Conservation (phyloP, 768 basidiomycete species). For the Boletellus sp. region DNA sequence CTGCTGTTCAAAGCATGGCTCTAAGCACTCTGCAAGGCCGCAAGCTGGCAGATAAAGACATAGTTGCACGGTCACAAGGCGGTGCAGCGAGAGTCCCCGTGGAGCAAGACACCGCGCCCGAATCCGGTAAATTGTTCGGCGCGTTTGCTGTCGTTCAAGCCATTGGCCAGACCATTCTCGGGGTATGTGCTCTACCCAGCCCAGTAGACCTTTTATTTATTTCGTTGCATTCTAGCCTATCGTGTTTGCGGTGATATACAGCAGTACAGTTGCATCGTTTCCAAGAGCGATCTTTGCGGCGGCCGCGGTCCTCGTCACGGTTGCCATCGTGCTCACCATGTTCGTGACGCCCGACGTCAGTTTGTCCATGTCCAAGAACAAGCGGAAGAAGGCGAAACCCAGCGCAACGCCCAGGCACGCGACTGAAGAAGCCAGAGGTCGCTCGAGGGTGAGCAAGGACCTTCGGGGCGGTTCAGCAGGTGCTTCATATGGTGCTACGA, state of each 20-base stretch:
- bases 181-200: slow-evolving; percentile 29
- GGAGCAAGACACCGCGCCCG: slow-evolving; percentile 33
- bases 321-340: slow-evolving; percentile 45
- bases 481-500: slow-evolving; percentile 16
- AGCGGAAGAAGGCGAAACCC: slow-evolving; percentile 5
- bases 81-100: neutral
- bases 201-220: slow-evolving; percentile 10
- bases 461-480: slow-evolving; percentile 32
- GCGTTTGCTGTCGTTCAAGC: slow-evolving; percentile 68
- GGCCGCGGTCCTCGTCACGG: slow-evolving; percentile 52
- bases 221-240: slow-evolving; percentile 46
- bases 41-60: slow-evolving; percentile 33
- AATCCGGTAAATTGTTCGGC: slow-evolving; percentile 61
- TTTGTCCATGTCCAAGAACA: slow-evolving; percentile 16
- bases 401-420: slow-evolving; percentile 2
- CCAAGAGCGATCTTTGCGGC: slow-evolving; percentile 67
- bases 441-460: slow-evolving; percentile 39
- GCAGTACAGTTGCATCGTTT: slow-evolving; percentile 55
- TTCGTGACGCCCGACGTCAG: slow-evolving; percentile 37
- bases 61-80: slow-evolving; percentile 23
- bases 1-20: slow-evolving; percentile 70
- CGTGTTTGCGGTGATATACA: slow-evolving; percentile 65
- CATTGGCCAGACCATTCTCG: slow-evolving; percentile 57
- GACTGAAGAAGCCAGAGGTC: slow-evolving; percentile 20
- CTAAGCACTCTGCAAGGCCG: slow-evolving; percentile 53